Conservation (phyloP, 495 filamentous ascomycete species). For the Poronia punctata region DNA sequence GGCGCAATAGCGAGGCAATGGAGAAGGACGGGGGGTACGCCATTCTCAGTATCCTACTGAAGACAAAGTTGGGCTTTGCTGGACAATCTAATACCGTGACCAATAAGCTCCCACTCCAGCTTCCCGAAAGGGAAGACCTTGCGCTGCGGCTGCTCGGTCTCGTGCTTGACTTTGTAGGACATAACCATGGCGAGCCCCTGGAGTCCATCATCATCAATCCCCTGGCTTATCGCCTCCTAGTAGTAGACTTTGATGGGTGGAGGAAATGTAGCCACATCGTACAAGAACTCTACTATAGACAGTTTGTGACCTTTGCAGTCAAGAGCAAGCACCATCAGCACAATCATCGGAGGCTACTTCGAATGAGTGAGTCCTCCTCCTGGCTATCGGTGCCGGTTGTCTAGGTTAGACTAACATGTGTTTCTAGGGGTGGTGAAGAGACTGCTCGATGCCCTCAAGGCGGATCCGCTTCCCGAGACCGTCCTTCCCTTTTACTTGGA, state of each 20-base stretch:
- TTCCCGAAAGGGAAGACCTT: conserved; percentile 56
- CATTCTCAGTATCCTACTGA: conserved; percentile 70
- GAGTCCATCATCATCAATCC: conserved; percentile 93
- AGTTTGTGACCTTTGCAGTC: conserved; percentile 76
- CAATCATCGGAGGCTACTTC: conserved; percentile 73
- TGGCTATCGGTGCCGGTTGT: conserved; percentile 4
- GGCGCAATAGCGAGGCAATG: conserved; percentile 98
- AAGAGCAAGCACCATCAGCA: conserved; percentile 87
- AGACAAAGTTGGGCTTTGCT: conserved; percentile 62
- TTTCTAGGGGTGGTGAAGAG: conserved; percentile 76
- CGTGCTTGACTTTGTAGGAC: conserved; percentile 82
- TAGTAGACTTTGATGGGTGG: conserved; percentile 92
- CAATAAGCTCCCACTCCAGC: conserved; percentile 31
- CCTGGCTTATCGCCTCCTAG: conserved; percentile 80
- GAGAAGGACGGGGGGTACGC: conserved; percentile 91
- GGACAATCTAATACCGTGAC: conserved; percentile 33
- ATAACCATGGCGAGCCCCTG: conserved; percentile 64
- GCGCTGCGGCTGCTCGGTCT: conserved; percentile 64
- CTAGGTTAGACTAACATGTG: conserved; percentile 8
- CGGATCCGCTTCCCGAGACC: conserved; percentile 63
- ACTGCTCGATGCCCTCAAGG: conserved; percentile 81
- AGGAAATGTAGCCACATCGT: conserved; percentile 63
- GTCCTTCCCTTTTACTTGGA: conserved; percentile 67
- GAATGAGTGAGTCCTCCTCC: conserved; percentile 96
- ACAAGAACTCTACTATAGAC: conserved; percentile 83